A percentile compares a stretch with the other conserved stretches of the same genome.
Evolutionary conservation across 176 grass and related monocot genomes (phyloP).

Genomic region (Raddia guianensis): DNA sequence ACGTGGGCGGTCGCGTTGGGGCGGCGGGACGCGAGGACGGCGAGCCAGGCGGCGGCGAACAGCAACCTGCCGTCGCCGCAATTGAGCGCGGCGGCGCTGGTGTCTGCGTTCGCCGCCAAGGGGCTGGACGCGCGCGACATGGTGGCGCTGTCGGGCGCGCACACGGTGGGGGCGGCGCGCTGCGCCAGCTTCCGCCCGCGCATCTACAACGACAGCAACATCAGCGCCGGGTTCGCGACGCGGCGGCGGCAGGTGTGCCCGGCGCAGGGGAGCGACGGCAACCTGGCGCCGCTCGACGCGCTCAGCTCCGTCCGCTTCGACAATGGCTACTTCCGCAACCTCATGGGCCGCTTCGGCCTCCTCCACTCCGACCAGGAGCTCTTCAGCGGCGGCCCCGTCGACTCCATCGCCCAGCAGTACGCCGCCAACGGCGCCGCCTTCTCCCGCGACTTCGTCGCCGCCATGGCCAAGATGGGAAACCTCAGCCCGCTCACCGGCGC

Average conservation of each 20-base stretch:
- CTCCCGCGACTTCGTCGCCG: slow-evolving; percentile 53
- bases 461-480: slow-evolving; percentile 73
- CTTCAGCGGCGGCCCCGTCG: slow-evolving; percentile 51
- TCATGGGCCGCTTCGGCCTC: slow-evolving; percentile 41
- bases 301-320: slow-evolving; percentile 52
- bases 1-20: slow-evolving; percentile 72
- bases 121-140: slow-evolving; percentile 70
- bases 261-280: slow-evolving; percentile 43
- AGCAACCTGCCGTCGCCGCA: slow-evolving; percentile 64
- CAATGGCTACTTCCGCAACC: slow-evolving; percentile 71
- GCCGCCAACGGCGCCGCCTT: slow-evolving; percentile 42
- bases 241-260: slow-evolving; percentile 45
- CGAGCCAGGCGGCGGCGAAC: slow-evolving; percentile 70
- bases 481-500: slow-evolving; percentile 61
- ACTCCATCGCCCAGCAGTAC: slow-evolving; percentile 53
- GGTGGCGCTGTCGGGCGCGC: slow-evolving; percentile 81
- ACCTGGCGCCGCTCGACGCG: slow-evolving; percentile 59
- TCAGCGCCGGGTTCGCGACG: slow-evolving; percentile 51
- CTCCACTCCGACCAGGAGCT: slow-evolving; percentile 84
- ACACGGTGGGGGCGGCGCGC: slow-evolving; percentile 76
- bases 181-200: slow-evolving; percentile 65
- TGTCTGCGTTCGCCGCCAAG: slow-evolving; percentile 60
- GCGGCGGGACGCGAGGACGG: slow-evolving; percentile 62
- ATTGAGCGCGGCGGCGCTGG: slow-evolving; percentile 45
- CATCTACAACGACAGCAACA: slow-evolving; percentile 74